Conservation (phyloP, 1,284 basidiomycete genomes). For the Fomitopsis pinicola region DNA sequence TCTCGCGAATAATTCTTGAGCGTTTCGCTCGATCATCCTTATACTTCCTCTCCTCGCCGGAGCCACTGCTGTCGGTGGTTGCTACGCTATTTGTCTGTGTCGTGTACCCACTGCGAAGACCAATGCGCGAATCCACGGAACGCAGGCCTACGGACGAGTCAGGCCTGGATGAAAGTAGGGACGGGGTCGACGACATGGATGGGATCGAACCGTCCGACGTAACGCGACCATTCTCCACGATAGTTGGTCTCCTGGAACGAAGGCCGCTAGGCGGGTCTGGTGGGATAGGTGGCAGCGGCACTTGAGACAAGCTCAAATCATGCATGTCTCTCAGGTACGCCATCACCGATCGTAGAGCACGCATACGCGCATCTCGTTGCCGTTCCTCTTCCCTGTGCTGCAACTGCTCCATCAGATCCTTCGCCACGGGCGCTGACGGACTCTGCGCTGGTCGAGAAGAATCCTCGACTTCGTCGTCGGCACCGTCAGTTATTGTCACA, state of each 20-base stretch:
- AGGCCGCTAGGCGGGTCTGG: constrained; percentile 27
- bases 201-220: constrained; percentile 37
- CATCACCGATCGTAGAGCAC: constrained; percentile 86
- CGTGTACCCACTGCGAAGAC: constrained; percentile 52
- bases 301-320: constrained; percentile 69
- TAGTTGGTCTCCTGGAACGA: constrained; percentile 61
- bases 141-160: constrained; percentile 52
- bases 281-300: constrained; percentile 50
- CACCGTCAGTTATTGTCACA: constrained; percentile 40
- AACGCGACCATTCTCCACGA: constrained; percentile 52
- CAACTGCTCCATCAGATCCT: constrained; percentile 40
- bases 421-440: constrained; percentile 43
- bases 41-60: constrained; percentile 71
- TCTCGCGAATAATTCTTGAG: constrained; percentile 77
- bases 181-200: constrained; percentile 8
- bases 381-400: constrained; percentile 66
- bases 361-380: constrained; percentile 63
- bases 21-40: constrained; percentile 86
- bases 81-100: constrained; percentile 68
- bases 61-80: constrained; percentile 66
- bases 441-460: constrained; percentile 12
- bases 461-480: constrained; percentile 37
- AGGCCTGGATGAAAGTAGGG: constrained; percentile 15
- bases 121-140: constrained; percentile 54
- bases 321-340: constrained; percentile 94